Percentiles rank a stretch among this genome's conserved stretches.
Conservation (phyloP, 257 asterid genomes). For the Solanum sitiens region DNA sequence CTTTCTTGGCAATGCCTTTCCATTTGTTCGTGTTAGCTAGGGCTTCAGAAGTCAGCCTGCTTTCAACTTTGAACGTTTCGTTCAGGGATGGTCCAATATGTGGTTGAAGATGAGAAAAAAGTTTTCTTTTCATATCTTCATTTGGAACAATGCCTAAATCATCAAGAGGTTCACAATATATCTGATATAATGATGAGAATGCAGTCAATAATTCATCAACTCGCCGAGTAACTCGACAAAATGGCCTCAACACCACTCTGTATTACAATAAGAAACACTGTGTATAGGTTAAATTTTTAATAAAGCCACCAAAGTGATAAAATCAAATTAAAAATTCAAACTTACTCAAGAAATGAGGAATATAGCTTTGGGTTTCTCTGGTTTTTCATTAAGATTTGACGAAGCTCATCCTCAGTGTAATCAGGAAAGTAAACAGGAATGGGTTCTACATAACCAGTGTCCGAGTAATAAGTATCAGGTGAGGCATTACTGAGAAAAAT, state of each 20-base stretch:
- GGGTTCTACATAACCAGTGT: conserved; percentile 71
- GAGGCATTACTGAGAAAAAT: conserved; percentile 69
- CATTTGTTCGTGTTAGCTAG: conserved; percentile 24
- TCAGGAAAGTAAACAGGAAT: conserved; percentile 74
- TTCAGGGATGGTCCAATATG: conserved; percentile 46
- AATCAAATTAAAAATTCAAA: conserved; percentile 1
- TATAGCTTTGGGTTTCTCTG: conserved; percentile 55
- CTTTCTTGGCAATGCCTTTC: conserved; percentile 32
- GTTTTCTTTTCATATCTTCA: conserved; percentile 52
- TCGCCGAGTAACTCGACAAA: conserved; percentile 71
- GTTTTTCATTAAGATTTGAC: conserved; percentile 53
- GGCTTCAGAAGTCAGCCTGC: conserved; percentile 30
- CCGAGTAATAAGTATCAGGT: conserved; percentile 58
- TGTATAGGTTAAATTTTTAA: neutral
- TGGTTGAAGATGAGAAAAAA: conserved; percentile 58
- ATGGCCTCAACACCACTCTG: conserved; percentile 77
- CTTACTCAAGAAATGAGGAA: conserved; percentile 86
- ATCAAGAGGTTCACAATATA: conserved; percentile 77
- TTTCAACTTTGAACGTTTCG: conserved; percentile 41
- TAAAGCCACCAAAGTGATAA: neutral
- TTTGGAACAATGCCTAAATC: conserved; percentile 38
- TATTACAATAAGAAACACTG: conserved; percentile 13
- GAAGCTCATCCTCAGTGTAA: conserved; percentile 71
- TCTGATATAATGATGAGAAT: conserved; percentile 60
- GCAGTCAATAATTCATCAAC: conserved; percentile 68